Base-by-base conservation (phyloP, 805 yeast species). In the Candida orba region DNA sequence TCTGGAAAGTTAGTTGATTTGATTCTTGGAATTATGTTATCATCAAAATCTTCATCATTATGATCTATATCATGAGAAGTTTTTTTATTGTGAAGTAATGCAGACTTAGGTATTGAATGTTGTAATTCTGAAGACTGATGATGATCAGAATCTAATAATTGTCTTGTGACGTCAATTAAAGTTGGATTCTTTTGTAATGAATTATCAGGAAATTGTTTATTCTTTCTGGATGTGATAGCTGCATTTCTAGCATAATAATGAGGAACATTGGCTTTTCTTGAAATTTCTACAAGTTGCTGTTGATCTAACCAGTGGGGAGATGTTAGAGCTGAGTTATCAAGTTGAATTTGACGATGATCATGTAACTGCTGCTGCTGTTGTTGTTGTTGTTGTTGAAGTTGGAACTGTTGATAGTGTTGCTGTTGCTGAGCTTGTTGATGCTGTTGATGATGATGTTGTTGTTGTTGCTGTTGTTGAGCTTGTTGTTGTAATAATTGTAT, bases 171-270 rank as follows among this genome's bases (percentile, higher is more conserved):
- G 37, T 71, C 76, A 34, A 70, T 63, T 27, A 71, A 53, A 1
- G 44, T 47, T 24, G 70, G 59, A 14, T 49, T 46, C 39, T 46
- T 55, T 29, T 43, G 47, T 8, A 22, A 10, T 9, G 52, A 39
- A 8, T 38, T 42, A 24, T 56, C 53, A 45, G 58, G 41, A 34
- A 51, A 49, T 45, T 54, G 50, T 36, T 59, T 58, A 27, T 48
- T 38, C 49, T 56, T 53, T 56, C 83, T 68, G 1, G 84, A 81
- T 43, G 78, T 70, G 13, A 79, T 68, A 7, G 95, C 95, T 25
- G 88, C 89, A 50, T 79, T 79, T 46, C 95, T 74, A 4, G 96
- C 96, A 65, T 85, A 87, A 57, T 73, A 81, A 64, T 87, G 95
- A 4, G 95, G 85, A 23, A 75, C 62, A 53, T 75, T 77, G 27